Evolutionary conservation across 78 protist species (phyloP).

Genomic region (Polysphondylium violaceum): DNA sequence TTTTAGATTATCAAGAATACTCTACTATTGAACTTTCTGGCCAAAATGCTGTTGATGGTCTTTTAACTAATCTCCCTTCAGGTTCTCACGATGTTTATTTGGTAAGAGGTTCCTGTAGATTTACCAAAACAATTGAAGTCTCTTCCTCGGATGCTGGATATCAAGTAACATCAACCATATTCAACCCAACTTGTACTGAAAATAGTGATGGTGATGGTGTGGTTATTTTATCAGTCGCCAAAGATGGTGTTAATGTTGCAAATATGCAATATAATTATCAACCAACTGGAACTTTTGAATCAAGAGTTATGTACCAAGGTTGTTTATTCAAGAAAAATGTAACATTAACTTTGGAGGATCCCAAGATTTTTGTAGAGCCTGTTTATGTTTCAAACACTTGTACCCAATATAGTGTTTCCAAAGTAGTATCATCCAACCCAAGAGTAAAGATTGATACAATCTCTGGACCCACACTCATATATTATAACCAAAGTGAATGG

Average conservation of each 20-base stretch:
- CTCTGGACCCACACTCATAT: neutral
- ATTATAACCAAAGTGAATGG: neutral
- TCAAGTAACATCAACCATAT: neutral
- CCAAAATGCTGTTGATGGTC: neutral
- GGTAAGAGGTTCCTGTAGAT: neutral
- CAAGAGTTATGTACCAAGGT: neutral
- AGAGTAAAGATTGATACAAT: neutral
- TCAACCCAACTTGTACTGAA: neutral
- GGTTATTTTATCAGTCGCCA: neutral
- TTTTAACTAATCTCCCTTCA: neutral
- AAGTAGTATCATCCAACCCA: neutral
- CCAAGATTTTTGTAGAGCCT: neutral
- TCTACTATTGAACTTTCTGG: neutral
- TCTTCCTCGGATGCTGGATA: neutral
- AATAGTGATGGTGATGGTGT: neutral
- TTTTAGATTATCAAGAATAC: neutral
- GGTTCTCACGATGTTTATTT: neutral
- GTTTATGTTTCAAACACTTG: neutral
- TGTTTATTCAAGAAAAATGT: neutral
- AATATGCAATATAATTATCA: neutral
- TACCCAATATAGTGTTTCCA: neutral
- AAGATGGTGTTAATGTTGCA: neutral
- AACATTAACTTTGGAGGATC: neutral
- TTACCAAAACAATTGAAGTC: neutral
- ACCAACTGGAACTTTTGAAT: neutral